Evolutionary conservation across 148 eudicot species (phyloP), one percentile per base, ranked within the genome.

Genomic region (Dianthus caryophyllus): DNA sequence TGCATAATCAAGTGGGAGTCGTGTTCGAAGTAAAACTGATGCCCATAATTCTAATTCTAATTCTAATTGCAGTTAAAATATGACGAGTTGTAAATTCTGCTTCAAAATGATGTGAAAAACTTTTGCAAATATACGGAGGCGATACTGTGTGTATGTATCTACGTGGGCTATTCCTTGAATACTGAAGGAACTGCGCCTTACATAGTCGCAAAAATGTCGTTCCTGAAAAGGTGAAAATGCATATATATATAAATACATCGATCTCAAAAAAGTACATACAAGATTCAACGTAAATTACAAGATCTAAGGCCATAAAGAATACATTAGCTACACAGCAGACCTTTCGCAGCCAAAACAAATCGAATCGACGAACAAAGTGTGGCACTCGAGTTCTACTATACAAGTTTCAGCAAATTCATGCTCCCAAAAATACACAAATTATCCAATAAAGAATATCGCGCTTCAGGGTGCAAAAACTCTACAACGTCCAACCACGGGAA

Each of bases 401-500:
- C 87, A 85, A 64, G 51, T 65, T n/a, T 65, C 66, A 53, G 71
- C 52, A 63, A 62, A 72, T 61, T 50, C 48, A 54, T 29, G 73
- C 67, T 65, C 57, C 75, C 79, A 62, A 55, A 67, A 69, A 53
- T 63, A 73, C 68, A 73, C 70, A 78, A 74, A 66, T 47, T 74
- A 68, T 73, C 69, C 18, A 48, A 31, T 47, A 65, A 64, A 60
- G 64, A 71, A 71, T 61, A 55, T 10, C 25, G 66, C 48, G 29
- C 39, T 53, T 66, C 18, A 38, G 39, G 61, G 11, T 48, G 49
- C 57, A 39, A 62, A n/a, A n/a, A n/a, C n/a, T n/a, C 76, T 80
- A 80, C 33, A 71, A 64, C 67, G 84, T 76, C 89, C 79, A 85
- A 30, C 77, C 68, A 66, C 84, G 77, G 71, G 85, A 76, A 38